Conservation (phyloP, 2,329 filamentous ascomycete genomes). For the Leptographium flavum region DNA sequence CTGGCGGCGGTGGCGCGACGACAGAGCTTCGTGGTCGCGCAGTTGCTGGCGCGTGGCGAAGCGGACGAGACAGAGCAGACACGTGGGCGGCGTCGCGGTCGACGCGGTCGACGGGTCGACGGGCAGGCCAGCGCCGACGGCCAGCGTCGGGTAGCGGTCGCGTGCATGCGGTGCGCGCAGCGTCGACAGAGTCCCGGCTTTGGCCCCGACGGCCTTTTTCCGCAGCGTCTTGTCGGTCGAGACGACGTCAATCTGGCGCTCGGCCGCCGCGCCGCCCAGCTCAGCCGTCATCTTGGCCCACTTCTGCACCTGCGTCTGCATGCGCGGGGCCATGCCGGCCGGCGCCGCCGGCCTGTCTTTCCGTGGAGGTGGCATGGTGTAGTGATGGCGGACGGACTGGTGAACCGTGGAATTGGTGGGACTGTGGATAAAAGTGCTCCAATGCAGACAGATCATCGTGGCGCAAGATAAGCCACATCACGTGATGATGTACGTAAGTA, state of each 20-base stretch:
- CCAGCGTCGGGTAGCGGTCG: conserved; percentile 40
- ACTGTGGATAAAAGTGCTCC: too few relatives aligned
- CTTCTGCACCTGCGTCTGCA: conserved; percentile 41
- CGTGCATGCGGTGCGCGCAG: conserved; percentile 14
- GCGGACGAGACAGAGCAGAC: conserved; percentile 45
- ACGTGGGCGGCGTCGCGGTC: conserved; percentile 15
- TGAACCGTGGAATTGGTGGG: neutral
- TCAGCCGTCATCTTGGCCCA: conserved; percentile 60
- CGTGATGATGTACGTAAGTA: too few relatives aligned
- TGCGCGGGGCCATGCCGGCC: conserved; percentile 35
- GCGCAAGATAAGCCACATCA: too few relatives aligned
- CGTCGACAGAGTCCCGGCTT: neutral
- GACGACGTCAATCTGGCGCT: neutral
- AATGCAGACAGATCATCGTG: too few relatives aligned
- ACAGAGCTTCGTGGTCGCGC: conserved; percentile 14
- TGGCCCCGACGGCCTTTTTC: neutral
- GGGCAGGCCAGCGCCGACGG: conserved; percentile 26
- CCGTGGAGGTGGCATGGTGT: neutral
- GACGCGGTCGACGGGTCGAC: neutral
- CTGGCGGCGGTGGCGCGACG: conserved; percentile 11
- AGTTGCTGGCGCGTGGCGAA: conserved; percentile 32
- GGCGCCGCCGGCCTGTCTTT: conserved; percentile 7
- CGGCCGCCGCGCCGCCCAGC: conserved; percentile 1
- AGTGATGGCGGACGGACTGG: neutral
- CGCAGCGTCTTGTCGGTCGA: neutral